Evolutionary conservation across 2,329 filamentous ascomycete species (phyloP).

Genomic region (Claviceps sp.): DNA sequence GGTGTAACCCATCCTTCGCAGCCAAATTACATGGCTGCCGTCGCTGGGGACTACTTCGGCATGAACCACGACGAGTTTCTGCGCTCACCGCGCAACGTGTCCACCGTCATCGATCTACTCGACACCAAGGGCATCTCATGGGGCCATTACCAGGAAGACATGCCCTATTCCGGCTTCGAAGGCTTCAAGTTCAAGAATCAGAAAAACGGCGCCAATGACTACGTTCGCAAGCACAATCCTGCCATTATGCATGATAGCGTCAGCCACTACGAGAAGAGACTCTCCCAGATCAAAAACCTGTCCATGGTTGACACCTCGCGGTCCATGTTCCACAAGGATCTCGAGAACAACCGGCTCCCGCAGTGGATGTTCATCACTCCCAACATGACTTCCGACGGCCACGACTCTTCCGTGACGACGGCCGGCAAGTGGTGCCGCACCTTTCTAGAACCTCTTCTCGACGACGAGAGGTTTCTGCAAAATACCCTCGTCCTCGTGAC

Average conservation of each 20-base stretch:
- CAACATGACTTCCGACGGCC: constrained; percentile 65
- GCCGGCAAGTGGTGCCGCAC: constrained; percentile 53
- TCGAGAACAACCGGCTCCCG: constrained; percentile 48
- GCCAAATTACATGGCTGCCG: constrained; percentile 60
- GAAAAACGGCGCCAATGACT: constrained; percentile 53
- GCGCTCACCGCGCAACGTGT: constrained; percentile 44
- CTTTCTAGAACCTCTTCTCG: constrained; percentile 58
- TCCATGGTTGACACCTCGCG: constrained; percentile 26
- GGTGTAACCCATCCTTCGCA: constrained; percentile 59
- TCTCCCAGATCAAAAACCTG: constrained; percentile 62
- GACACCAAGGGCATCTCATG: constrained; percentile 51
- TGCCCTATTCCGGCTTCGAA: constrained; percentile 63
- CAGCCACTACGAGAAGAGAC: constrained; percentile 42
- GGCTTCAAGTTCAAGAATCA: constrained; percentile 51
- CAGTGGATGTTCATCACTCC: constrained; percentile 62
- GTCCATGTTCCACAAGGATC: constrained; percentile 51
- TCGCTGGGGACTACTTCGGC: constrained; percentile 61
- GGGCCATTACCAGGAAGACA: constrained; percentile 65
- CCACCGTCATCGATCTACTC: constrained; percentile 54
- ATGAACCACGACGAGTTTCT: constrained; percentile 56
- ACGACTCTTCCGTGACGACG: constrained; percentile 57
- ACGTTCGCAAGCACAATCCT: constrained; percentile 73
- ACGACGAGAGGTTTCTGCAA: constrained; percentile 57
- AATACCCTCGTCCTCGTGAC: constrained; percentile 64
- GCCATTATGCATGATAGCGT: constrained; percentile 53